phyloP scores from a whole-genome alignment of 2,329 filamentous ascomycete species.

The Cadophora sp. region DNA sequence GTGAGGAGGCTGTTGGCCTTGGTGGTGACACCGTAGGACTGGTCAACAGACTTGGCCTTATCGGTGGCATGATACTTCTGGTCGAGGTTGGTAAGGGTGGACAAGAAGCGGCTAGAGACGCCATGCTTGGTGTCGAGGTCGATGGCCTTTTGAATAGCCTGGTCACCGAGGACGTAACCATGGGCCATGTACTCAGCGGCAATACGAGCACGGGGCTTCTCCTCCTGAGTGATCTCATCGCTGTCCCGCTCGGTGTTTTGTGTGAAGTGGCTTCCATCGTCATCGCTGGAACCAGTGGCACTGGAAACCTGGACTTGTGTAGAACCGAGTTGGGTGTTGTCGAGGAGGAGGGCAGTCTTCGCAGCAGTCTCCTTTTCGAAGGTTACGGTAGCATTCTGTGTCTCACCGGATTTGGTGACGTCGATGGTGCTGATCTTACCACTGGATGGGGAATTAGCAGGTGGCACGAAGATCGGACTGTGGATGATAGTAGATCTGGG shows the following conservation, averaged over 20 bases:
- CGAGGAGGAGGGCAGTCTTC: constrained; percentile 94
- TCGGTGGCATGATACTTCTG: constrained; percentile 86
- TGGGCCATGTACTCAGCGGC: constrained; percentile 96
- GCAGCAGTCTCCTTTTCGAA: constrained; percentile 98
- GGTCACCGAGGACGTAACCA: constrained; percentile 83
- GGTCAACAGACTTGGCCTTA: constrained; percentile 82
- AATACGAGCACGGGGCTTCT: constrained; percentile 94
- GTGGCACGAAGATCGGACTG: neutral
- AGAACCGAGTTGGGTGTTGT: constrained; percentile 92
- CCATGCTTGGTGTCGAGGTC: constrained; percentile 90
- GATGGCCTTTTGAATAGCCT: constrained; percentile 65
- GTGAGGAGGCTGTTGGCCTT: constrained; percentile 70
- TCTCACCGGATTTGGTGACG: constrained; percentile 70
- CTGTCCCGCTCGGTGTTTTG: constrained; percentile 62
- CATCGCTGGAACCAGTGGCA: constrained; percentile 66
- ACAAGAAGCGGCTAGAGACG: constrained; percentile 80
- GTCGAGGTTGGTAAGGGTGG: constrained; percentile 79
- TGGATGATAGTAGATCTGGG: neutral
- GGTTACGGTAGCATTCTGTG: constrained; percentile 87
- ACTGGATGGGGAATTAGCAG: constrained; percentile 53
- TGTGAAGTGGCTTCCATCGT: constrained; percentile 62
- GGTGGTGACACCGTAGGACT: constrained; percentile 80
- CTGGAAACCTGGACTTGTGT: constrained; percentile 81
- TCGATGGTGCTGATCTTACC: constrained; percentile 90
- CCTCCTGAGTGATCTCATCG: constrained; percentile 86